Evolutionary conservation across 2,329 filamentous ascomycete species (phyloP).

Genomic region (Tolypocladium capitatum): DNA sequence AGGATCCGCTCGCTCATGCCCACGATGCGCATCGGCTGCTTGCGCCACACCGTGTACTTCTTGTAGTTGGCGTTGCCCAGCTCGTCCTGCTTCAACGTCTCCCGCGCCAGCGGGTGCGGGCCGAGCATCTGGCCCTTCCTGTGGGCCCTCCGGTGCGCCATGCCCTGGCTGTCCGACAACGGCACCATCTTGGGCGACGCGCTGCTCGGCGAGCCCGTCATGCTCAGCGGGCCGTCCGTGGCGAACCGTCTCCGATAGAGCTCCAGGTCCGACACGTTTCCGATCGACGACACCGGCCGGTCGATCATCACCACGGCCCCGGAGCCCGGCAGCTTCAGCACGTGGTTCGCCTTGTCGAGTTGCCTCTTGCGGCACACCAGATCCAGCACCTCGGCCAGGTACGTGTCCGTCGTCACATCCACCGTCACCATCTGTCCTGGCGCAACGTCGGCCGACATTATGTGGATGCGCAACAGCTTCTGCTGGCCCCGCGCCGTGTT

Average conservation of each 20-base stretch:
- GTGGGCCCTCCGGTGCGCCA: constrained; percentile 33
- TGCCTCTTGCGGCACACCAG: constrained; percentile 64
- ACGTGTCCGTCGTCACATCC: constrained; percentile 69
- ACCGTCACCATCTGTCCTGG: constrained; percentile 62
- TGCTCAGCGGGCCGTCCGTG: constrained; percentile 56
- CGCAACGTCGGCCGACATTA: constrained; percentile 53
- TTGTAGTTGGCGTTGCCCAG: constrained; percentile 49
- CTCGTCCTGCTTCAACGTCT: constrained; percentile 46
- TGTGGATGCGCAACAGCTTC: constrained; percentile 59
- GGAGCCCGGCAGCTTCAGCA: constrained; percentile 63
- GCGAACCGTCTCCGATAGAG: constrained; percentile 63
- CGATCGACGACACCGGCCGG: constrained; percentile 65
- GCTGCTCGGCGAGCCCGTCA: constrained; percentile 55
- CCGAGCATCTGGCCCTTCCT: constrained; percentile 39
- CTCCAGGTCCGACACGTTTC: constrained; percentile 62
- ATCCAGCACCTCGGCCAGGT: constrained; percentile 70
- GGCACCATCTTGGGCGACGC: constrained; percentile 54
- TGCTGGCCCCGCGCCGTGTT: constrained; percentile 46
- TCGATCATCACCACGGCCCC: constrained; percentile 65
- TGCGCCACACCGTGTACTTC: constrained; percentile 68
- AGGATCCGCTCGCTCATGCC: constrained; percentile 63
- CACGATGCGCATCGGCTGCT: constrained; percentile 71
- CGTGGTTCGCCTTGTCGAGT: constrained; percentile 65
- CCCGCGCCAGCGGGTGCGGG: constrained; percentile 53
- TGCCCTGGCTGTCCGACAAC: constrained; percentile 29